Evolutionary conservation across 1,139 yeast species (phyloP).

Genomic region (Hyphopichia buzzinii): DNA sequence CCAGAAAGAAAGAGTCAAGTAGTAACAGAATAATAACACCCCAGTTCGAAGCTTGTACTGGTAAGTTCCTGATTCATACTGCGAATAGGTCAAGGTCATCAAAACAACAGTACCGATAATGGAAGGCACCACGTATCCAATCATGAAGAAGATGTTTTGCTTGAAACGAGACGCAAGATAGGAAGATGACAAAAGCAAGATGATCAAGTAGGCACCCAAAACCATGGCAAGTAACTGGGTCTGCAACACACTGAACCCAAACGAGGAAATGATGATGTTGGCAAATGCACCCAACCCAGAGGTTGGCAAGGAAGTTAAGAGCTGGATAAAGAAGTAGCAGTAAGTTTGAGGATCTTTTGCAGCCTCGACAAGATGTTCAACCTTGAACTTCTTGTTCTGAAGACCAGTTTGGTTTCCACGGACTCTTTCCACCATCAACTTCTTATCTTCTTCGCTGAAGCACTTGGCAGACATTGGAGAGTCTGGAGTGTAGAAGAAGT

Average conservation of each 20-base stretch:
- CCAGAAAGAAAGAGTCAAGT: conserved; percentile 10
- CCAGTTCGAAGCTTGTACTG: conserved; percentile 2
- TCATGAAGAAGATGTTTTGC: conserved; percentile 12
- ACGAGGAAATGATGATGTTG: conserved; percentile 10
- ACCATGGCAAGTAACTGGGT: conserved; percentile 14
- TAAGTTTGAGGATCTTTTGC: conserved; percentile 8
- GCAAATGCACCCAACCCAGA: conserved; percentile 10
- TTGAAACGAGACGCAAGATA: conserved; percentile 8
- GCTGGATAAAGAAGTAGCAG: conserved; percentile 7
- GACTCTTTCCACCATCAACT: conserved; percentile 9
- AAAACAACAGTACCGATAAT: conserved; percentile 12
- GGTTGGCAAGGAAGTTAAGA: conserved; percentile 17
- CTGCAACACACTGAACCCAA: conserved; percentile 14
- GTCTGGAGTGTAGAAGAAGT: conserved; percentile 9
- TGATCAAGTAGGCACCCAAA: conserved; percentile 11
- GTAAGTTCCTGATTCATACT: conserved; percentile 1
- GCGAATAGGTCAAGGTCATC: conserved; percentile 8
- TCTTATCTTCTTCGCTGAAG: conserved; percentile 12
- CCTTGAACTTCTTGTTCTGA: conserved; percentile 7
- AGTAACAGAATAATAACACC: conserved; percentile 8
- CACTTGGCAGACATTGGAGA: conserved; percentile 10
- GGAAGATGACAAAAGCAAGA: conserved; percentile 10
- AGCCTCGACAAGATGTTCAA: conserved; percentile 9
- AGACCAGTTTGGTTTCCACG: conserved; percentile 7
- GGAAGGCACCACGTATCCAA: conserved; percentile 10